Evolutionary conservation across 805 yeast species (phyloP).

Genomic region (Cyberlindnera subsufficiens): DNA sequence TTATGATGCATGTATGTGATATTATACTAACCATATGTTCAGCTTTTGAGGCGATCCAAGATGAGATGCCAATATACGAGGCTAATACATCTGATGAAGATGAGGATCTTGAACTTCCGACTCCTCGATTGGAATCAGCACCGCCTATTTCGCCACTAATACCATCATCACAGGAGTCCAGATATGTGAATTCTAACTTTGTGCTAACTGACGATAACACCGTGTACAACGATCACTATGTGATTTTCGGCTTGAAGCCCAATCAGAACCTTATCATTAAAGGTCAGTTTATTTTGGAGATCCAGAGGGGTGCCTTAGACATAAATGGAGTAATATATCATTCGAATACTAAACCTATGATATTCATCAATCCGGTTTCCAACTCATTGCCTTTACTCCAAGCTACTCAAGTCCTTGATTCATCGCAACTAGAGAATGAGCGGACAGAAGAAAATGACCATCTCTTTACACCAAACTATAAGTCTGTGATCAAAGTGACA

Average conservation of each 20-base stretch:
- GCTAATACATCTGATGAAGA: conserved; percentile 15
- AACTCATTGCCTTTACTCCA: conserved; percentile 38
- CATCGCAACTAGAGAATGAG: conserved; percentile 24
- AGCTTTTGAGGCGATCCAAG: conserved; percentile 22
- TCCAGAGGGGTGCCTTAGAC: conserved; percentile 42
- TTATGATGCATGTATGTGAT: neutral
- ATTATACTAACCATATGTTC: neutral
- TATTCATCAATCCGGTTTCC: conserved; percentile 30
- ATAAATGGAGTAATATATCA: conserved; percentile 35
- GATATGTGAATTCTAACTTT: conserved; percentile 30
- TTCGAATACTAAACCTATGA: conserved; percentile 24
- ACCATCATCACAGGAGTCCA: conserved; percentile 10
- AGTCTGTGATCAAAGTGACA: conserved; percentile 35
- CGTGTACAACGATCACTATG: conserved; percentile 26
- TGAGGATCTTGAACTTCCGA: neutral
- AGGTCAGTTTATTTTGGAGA: conserved; percentile 40
- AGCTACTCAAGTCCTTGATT: conserved; percentile 33
- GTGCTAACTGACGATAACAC: conserved; percentile 32
- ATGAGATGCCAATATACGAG: conserved; percentile 14
- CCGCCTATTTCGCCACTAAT: neutral
- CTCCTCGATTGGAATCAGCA: neutral
- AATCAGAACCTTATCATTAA: conserved; percentile 37
- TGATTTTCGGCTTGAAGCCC: conserved; percentile 36
- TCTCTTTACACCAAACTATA: conserved; percentile 32
- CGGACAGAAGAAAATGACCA: conserved; percentile 31